Evolutionary conservation across 495 filamentous ascomycete species (phyloP).

Genomic region (Thermothielavioides terrestris): DNA sequence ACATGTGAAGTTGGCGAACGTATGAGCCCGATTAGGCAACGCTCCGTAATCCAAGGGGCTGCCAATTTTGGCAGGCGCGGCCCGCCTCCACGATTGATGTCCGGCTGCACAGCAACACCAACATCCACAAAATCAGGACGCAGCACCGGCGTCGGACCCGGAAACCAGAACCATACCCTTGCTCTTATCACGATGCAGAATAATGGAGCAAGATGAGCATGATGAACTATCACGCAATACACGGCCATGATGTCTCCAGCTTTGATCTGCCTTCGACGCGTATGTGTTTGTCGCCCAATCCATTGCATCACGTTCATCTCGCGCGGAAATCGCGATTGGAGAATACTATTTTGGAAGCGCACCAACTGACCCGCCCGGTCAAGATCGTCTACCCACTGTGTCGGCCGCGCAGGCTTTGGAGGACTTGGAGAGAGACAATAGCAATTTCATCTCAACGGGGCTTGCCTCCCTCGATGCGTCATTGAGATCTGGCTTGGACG

Average conservation of each 20-base stretch:
- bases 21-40: not conserved
- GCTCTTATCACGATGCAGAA: not conserved
- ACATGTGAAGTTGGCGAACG: too few species aligned
- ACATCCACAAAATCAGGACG: not conserved
- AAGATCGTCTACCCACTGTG: constrained; percentile 76
- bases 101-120: not conserved
- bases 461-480: constrained; percentile 50
- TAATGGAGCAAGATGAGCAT: constrained; percentile 18
- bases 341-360: not conserved
- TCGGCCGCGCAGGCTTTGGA: constrained; percentile 79
- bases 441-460: constrained; percentile 56
- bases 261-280: constrained; percentile 31
- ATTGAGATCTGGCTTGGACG: constrained; percentile 18
- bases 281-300: constrained; percentile 9
- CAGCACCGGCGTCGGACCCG: not conserved
- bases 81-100: not conserved
- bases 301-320: too few species aligned
- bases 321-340: too few species aligned
- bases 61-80: not conserved
- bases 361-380: not conserved
- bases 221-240: constrained; percentile 39
- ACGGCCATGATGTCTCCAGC: constrained; percentile 39
- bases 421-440: constrained; percentile 39
- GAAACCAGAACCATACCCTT: not conserved
- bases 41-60: not conserved